These are phyloP conservation scores for Backusella luteola DNA, from an alignment of 192 early-diverging fungal species.

Conservation along the genomic window DNA sequence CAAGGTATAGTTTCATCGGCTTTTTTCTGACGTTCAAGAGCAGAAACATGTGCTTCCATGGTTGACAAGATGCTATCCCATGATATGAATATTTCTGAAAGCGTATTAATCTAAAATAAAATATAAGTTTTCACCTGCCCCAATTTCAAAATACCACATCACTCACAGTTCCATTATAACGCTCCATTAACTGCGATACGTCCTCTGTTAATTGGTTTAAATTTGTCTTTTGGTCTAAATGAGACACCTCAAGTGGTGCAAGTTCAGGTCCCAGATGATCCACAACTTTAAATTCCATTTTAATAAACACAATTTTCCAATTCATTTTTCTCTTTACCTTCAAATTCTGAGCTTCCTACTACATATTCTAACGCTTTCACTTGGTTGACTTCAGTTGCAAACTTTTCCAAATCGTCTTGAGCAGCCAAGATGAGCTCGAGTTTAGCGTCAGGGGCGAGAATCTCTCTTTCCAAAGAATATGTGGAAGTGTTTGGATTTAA, in stretches of 20 bases:
- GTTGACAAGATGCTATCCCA: constrained; percentile 44
- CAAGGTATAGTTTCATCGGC: constrained; percentile 7
- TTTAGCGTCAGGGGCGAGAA: constrained; percentile 39
- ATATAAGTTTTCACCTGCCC: too few relatives aligned
- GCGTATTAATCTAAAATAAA: constrained; percentile 38
- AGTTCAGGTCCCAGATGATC: constrained; percentile 29
- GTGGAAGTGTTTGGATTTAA: constrained; percentile 31
- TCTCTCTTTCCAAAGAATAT: constrained; percentile 36
- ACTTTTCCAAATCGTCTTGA: constrained; percentile 31
- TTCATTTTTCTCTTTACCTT: constrained; percentile 14
- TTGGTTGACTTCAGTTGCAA: constrained; percentile 38
- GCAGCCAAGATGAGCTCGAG: constrained; percentile 39
- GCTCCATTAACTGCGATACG: constrained; percentile 38
- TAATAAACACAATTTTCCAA: too few relatives aligned
- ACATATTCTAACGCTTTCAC: constrained; percentile 40
- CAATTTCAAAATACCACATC: too few relatives aligned
- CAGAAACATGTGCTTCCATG: constrained; percentile 37
- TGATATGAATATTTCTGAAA: constrained; percentile 49
- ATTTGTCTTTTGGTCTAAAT: constrained; percentile 30
- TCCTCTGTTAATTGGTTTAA: constrained; percentile 26
- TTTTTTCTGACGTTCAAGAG: constrained; percentile 29
- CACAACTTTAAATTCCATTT: constrained; percentile 20
- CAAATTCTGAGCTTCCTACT: constrained; percentile 36
- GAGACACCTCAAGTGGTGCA: constrained; percentile 32
- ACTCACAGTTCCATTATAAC: constrained; percentile 41